Conservation (phyloP, 441 rosid genomes). For the Arabidopsis hybrid region DNA sequence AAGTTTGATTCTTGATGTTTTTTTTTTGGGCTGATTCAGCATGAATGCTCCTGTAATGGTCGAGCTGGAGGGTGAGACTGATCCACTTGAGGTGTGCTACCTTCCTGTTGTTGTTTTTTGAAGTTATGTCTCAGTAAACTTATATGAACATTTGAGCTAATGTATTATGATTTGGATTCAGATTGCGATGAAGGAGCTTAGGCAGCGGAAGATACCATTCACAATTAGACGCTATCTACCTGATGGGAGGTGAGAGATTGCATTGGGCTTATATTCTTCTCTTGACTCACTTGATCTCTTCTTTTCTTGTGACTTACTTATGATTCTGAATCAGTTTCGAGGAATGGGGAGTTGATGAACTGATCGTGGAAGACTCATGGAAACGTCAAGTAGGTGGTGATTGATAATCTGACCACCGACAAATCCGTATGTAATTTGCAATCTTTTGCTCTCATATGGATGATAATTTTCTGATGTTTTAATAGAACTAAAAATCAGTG, state of each 20-base stretch:
- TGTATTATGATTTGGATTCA: constrained; percentile 27
- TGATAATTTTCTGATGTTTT: not conserved
- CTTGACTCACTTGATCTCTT: not conserved
- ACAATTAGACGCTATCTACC: constrained; percentile 81
- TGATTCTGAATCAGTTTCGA: constrained; percentile 59
- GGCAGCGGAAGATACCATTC: constrained; percentile 86
- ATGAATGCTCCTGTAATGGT: constrained; percentile 99
- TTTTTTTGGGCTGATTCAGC: constrained; percentile 47
- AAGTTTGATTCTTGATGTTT: not conserved
- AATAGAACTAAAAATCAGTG: not conserved
- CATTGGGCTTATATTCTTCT: not conserved
- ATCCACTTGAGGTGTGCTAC: constrained; percentile 62
- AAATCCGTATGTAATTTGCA: not conserved
- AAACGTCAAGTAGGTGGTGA: constrained; percentile 95
- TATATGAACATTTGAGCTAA: not conserved
- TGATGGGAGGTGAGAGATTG: constrained; percentile 77
- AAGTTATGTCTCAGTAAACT: not conserved
- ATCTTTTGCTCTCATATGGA: not conserved
- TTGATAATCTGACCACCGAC: constrained; percentile 29
- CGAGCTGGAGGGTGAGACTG: constrained; percentile 93
- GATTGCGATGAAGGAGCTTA: constrained; percentile 95
- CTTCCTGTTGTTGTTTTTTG: not conserved
- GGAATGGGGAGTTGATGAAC: constrained; percentile 92
- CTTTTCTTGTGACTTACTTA: not conserved
- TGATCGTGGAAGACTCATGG: constrained; percentile 95